Percentiles rank a stretch among this genome's conserved stretches.
These are phyloP conservation scores for Lizonia empirigonia DNA, from an alignment of 2,329 filamentous ascomycete genomes.

Conservation along the genomic window DNA sequence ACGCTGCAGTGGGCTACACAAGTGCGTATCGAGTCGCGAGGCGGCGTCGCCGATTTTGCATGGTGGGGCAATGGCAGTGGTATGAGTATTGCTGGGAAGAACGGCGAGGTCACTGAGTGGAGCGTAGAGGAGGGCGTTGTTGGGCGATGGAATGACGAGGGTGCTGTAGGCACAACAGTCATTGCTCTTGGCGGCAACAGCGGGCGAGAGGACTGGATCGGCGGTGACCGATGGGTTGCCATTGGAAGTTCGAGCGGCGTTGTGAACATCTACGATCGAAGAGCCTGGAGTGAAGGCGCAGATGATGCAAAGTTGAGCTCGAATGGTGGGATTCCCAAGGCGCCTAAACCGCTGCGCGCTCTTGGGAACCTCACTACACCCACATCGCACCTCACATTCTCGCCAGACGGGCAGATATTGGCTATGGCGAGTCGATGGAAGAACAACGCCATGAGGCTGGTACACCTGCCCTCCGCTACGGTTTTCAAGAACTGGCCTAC, in stretches of 20 bases:
- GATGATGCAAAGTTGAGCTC: conserved; percentile 27
- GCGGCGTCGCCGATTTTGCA: conserved; percentile 85
- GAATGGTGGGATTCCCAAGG: conserved; percentile 62
- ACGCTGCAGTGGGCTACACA: conserved; percentile 89
- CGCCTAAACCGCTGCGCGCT: conserved; percentile 72
- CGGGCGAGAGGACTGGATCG: conserved; percentile 65
- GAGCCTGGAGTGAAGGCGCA: conserved; percentile 60
- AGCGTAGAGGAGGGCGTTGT: conserved; percentile 72
- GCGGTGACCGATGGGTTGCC: conserved; percentile 86
- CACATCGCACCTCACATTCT: conserved; percentile 78
- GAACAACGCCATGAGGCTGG: conserved; percentile 83
- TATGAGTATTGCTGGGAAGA: conserved; percentile 80
- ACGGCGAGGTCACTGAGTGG: conserved; percentile 91
- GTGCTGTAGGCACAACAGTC: conserved; percentile 82
- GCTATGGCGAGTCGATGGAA: conserved; percentile 87
- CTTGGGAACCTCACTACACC: conserved; percentile 90
- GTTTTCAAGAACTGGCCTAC: conserved; percentile 99
- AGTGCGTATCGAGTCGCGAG: conserved; percentile 78
- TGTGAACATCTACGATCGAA: conserved; percentile 90
- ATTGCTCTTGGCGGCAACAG: conserved; percentile 75
- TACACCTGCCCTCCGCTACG: conserved; percentile 89
- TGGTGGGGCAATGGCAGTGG: conserved; percentile 91
- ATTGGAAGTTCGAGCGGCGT: conserved; percentile 86
- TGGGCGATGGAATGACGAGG: conserved; percentile 87
- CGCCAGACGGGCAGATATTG: conserved; percentile 86